Conservation (phyloP, 345 rosid species). For the Mercurialis annua region DNA sequence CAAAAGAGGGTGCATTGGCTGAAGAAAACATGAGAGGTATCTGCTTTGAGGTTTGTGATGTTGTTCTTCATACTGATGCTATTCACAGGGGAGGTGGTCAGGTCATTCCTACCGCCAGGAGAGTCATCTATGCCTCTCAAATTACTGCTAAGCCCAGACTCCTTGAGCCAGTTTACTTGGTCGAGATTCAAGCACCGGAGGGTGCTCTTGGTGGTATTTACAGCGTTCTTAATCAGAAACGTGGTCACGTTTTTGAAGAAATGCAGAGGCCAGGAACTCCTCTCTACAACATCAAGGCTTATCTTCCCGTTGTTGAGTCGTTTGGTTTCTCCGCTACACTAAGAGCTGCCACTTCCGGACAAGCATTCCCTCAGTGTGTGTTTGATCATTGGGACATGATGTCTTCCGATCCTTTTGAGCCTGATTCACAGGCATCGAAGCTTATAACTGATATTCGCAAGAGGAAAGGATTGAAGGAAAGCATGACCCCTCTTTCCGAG, state of each 20-base stretch:
- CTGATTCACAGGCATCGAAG: constrained; percentile 48
- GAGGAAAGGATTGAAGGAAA: constrained; percentile 86
- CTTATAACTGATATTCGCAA: constrained; percentile 58
- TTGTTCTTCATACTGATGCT: constrained; percentile 80
- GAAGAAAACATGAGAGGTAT: constrained; percentile 89
- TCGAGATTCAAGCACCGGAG: constrained; percentile 83
- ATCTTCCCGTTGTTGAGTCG: constrained; percentile 71
- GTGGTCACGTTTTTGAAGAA: constrained; percentile 83
- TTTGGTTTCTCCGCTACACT: constrained; percentile 73
- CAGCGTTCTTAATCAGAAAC: constrained; percentile 75
- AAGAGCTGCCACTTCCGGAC: constrained; percentile 79
- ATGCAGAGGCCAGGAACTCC: constrained; percentile 86
- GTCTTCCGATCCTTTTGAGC: constrained; percentile 58
- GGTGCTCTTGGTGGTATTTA: constrained; percentile 88
- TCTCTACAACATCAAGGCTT: constrained; percentile 75
- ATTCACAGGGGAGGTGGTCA: constrained; percentile 92
- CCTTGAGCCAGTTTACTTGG: constrained; percentile 75
- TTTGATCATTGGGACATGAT: constrained; percentile 90
- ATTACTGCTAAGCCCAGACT: constrained; percentile 83
- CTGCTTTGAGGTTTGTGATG: constrained; percentile 81
- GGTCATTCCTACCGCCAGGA: constrained; percentile 76
- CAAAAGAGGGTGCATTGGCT: constrained; percentile 69
- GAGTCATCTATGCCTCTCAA: constrained; percentile 79
- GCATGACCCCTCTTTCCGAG: constrained; percentile 73
- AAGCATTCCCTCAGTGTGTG: constrained; percentile 80